Percentiles rank a stretch among this genome's conserved stretches.
Evolutionary conservation across 1,284 basidiomycete genomes (phyloP).

Genomic region (Pascua sp.): DNA sequence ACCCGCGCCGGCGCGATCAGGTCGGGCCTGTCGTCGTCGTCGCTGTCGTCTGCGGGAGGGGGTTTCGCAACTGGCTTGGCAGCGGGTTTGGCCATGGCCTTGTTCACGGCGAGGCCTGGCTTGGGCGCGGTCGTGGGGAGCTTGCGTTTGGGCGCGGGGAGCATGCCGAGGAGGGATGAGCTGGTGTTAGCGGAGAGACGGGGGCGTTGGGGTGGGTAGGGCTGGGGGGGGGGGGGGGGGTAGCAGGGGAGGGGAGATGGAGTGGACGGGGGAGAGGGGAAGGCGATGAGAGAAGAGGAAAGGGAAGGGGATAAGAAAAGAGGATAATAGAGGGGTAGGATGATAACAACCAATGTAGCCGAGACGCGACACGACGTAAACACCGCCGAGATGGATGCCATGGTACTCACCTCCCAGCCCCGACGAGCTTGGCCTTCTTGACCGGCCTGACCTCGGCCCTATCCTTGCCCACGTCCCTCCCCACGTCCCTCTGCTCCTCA

Average conservation of each 20-base stretch:
- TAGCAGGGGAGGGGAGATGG: too few species aligned
- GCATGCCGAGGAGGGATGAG: conserved; percentile 44
- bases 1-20: conserved; percentile 3
- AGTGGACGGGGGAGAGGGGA: too few species aligned
- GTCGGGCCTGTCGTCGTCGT: neutral
- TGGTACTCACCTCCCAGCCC: conserved; percentile 11
- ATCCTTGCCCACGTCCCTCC: conserved; percentile 1
- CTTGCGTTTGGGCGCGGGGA: conserved; percentile 48
- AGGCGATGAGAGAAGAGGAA: too few species aligned
- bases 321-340: too few species aligned
- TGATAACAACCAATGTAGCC: too few species aligned
- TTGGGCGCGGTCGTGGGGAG: conserved; percentile 19
- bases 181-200: conserved; percentile 16
- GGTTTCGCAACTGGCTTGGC: too few species aligned
- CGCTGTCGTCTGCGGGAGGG: neutral
- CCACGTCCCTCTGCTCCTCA: neutral
- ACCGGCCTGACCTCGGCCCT: conserved; percentile 6
- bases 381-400: too few species aligned
- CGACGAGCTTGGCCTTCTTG: conserved; percentile 26
- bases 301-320: too few species aligned
- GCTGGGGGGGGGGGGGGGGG: too few species aligned
- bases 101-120: conserved; percentile 28
- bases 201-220: too few species aligned
- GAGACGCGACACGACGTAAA: too few species aligned
- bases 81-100: conserved; percentile 22